Evolutionary conservation across 169 alveolate genomes (phyloP).

Genomic region (Ichthyophthirius multifiliis): DNA sequence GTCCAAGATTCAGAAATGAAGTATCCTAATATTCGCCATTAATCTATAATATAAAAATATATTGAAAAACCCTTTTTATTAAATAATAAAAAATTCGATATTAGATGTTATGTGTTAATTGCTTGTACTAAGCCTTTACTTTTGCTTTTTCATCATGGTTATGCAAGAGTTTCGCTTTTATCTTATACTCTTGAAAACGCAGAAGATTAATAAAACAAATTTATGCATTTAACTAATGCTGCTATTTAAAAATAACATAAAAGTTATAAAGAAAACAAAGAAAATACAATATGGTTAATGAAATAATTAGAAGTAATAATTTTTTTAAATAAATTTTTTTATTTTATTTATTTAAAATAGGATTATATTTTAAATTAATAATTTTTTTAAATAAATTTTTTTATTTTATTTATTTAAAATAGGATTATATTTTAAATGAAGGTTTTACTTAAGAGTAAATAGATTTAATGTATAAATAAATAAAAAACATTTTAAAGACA

Average conservation of each 20-base stretch:
- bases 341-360: neutral
- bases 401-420: neutral
- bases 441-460: slow-evolving; percentile 20
- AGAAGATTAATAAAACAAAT: slow-evolving; percentile 38
- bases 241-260: slow-evolving; percentile 67
- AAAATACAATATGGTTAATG: slow-evolving; percentile 41
- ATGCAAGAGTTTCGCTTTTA: slow-evolving; percentile 47
- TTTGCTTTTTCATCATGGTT: slow-evolving; percentile 49
- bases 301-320: slow-evolving; percentile 20
- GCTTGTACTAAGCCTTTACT: slow-evolving; percentile 51
- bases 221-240: slow-evolving; percentile 59
- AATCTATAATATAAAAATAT: slow-evolving; percentile 53
- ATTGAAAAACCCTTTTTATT: slow-evolving; percentile 48
- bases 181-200: slow-evolving; percentile 36
- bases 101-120: slow-evolving; percentile 51
- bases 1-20: slow-evolving; percentile 37
- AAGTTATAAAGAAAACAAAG: slow-evolving; percentile 41
- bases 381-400: neutral
- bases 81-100: slow-evolving; percentile 57
- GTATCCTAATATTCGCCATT: slow-evolving; percentile 21
- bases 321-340: neutral
- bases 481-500: slow-evolving; percentile 36
- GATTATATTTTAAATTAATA: slow-evolving; percentile 3
- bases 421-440: neutral
- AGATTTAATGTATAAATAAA: slow-evolving; percentile 19